Evolutionary conservation across 371 early-diverging fungal species (phyloP), one percentile per base, ranked within the genome.

Genomic region (Actinomucor elegans): DNA sequence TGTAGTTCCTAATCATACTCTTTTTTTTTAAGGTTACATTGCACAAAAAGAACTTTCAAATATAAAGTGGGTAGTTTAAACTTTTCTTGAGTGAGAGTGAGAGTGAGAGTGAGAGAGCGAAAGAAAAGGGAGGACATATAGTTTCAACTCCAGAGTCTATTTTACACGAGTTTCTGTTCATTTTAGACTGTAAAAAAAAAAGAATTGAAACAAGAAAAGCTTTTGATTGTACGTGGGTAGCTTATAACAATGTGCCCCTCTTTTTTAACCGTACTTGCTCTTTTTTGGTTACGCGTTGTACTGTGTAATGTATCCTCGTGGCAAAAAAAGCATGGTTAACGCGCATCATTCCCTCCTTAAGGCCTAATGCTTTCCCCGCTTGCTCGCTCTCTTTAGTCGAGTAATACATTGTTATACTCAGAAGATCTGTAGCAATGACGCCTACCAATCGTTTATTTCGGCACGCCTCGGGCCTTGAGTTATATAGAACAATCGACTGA

Each of bases 241-340:
- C 41, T 41, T 41, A n/a, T n/a, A n/a, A n/a, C n/a, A n/a, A n/a
- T n/a, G n/a, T n/a, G n/a, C 41, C n/a, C 26, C 26, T 41, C 24
- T 12, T 26, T 41, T 23, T 4, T 23, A 6, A 24, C 26, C 12
- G 26, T 41, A 34, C n/a, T 34, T 34, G 12, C 15, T n/a, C 26
- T 24, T 41, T 24, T 41, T 24, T 41, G 41, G 41, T 41, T 12
- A 24, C 14, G 41, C 26, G 41, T 14, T 24, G 21, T 26, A 41
- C 26, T 41, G 41, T 41, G 41, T 41, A 41, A 41, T 41, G 23
- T 41, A 41, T 41, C 41, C 41, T 41, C 41, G 41, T 41, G 41
- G 41, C 41, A 41, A 41, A 41, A 26, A n/a, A n/a, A n/a, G n/a
- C n/a, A n/a, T n/a, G 26, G n/a, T 41, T 41, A 21, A 24, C 21